Conservation (phyloP, 768 basidiomycete species). For the Brasilioporus rufonigricans region DNA sequence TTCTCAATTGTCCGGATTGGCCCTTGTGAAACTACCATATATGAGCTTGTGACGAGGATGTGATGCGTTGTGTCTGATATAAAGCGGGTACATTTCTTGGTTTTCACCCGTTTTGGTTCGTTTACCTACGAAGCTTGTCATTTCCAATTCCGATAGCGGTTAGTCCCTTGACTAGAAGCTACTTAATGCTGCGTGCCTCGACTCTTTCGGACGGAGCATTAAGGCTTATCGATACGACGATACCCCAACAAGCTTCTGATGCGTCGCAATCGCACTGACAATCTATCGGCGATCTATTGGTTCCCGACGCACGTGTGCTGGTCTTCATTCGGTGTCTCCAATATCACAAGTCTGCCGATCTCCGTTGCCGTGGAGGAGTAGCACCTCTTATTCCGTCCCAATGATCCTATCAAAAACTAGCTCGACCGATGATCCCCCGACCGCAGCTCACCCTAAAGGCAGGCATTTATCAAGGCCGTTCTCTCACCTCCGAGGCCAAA, state of each 20-base stretch:
- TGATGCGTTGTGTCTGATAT: neutral
- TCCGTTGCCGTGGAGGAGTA: neutral
- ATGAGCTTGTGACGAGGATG: neutral
- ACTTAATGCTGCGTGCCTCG: neutral
- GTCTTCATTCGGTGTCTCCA: neutral
- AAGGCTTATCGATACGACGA: constrained; percentile 5
- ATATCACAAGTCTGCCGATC: neutral
- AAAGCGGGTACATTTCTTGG: too few relatives aligned
- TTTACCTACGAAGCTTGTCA: neutral
- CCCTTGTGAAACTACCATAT: neutral
- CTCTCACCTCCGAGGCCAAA: neutral
- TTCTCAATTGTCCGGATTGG: neutral
- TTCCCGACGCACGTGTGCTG: neutral
- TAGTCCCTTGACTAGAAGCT: neutral
- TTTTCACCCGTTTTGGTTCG: neutral
- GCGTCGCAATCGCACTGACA: neutral
- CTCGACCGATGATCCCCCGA: neutral
- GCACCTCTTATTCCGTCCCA: neutral
- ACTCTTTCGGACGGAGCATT: constrained; percentile 10
- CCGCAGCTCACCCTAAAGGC: neutral
- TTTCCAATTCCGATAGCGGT: neutral
- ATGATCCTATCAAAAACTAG: neutral
- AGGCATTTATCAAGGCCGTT: neutral
- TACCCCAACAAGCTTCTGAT: neutral
- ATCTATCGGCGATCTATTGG: neutral